These are phyloP conservation scores for Myxozyma geophila DNA, from an alignment of 805 yeast genomes.

Conservation along the genomic window DNA sequence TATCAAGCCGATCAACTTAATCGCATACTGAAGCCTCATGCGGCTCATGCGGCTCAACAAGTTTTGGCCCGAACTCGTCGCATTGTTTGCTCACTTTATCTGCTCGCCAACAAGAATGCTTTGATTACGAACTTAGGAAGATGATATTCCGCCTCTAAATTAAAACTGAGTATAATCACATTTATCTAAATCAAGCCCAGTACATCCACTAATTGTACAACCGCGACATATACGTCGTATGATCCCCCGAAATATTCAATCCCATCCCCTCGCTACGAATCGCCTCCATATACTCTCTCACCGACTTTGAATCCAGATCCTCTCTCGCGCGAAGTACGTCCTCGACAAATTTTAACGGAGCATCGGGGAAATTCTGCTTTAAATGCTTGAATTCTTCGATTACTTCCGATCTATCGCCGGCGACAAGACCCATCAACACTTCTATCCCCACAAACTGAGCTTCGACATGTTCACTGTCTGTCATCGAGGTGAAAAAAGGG, in stretches of 20 bases:
- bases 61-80: too few relatives aligned
- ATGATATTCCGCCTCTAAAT: too few relatives aligned
- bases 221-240: conserved; percentile 22
- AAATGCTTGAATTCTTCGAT: conserved; percentile 61
- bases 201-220: conserved; percentile 5
- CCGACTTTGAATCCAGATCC: conserved; percentile 45
- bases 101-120: too few relatives aligned
- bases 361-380: conserved; percentile 71
- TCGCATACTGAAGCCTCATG: too few relatives aligned
- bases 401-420: conserved; percentile 45
- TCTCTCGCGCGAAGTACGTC: conserved; percentile 58
- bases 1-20: too few relatives aligned
- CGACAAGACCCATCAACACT: conserved; percentile 60
- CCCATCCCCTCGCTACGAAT: conserved; percentile 23
- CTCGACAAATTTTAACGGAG: conserved; percentile 71
- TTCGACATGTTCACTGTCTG: conserved; percentile 50
- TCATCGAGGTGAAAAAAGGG: conserved; percentile 55
- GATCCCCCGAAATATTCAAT: conserved; percentile 14
- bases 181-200: neutral
- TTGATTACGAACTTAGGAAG: too few relatives aligned
- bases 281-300: conserved; percentile 44
- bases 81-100: too few relatives aligned
- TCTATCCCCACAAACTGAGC: conserved; percentile 64
- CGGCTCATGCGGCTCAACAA: too few relatives aligned
- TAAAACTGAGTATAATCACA: neutral